phyloP scores from a whole-genome alignment of 345 rosid genomes.

The Litchi chinensis region DNA sequence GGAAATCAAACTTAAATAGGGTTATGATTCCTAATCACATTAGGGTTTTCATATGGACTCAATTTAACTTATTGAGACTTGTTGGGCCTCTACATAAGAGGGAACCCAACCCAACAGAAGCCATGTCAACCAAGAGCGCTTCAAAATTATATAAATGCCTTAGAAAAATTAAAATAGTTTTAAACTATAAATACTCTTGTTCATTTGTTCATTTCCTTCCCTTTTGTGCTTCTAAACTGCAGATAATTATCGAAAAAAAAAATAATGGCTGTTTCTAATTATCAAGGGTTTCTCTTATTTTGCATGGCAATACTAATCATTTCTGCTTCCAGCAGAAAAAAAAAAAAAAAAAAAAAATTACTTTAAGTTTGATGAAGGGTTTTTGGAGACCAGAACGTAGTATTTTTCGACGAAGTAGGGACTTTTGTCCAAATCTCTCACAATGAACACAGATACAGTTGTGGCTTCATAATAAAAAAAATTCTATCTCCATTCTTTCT shows the following conservation, averaged over 20 bases:
- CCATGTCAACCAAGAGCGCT: not conserved
- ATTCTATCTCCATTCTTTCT: not conserved
- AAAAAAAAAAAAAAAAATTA: not conserved
- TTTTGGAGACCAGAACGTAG: not conserved
- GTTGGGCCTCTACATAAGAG: too few relatives aligned
- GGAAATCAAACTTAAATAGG: too few relatives aligned
- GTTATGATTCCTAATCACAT: too few relatives aligned
- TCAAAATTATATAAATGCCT: not conserved
- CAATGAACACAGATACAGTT: not conserved
- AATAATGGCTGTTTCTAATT: not conserved
- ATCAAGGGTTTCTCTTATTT: not conserved
- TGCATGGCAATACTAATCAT: not conserved
- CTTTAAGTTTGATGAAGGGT: not conserved
- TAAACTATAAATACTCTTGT: too few relatives aligned
- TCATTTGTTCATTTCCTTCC: not conserved
- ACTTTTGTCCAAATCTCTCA: slow-evolving; percentile 19
- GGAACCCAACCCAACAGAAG: too few relatives aligned
- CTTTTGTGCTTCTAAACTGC: not conserved
- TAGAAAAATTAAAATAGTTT: too few relatives aligned
- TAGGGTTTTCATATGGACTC: too few relatives aligned
- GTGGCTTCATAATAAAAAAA: slow-evolving; percentile 10
- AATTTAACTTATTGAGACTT: too few relatives aligned
- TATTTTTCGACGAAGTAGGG: not conserved
- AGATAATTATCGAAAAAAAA: not conserved
- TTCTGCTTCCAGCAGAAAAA: not conserved